Evolutionary conservation across 352 stramenopile genomes (phyloP).

Genomic region (Phytophthora pistaciae): DNA sequence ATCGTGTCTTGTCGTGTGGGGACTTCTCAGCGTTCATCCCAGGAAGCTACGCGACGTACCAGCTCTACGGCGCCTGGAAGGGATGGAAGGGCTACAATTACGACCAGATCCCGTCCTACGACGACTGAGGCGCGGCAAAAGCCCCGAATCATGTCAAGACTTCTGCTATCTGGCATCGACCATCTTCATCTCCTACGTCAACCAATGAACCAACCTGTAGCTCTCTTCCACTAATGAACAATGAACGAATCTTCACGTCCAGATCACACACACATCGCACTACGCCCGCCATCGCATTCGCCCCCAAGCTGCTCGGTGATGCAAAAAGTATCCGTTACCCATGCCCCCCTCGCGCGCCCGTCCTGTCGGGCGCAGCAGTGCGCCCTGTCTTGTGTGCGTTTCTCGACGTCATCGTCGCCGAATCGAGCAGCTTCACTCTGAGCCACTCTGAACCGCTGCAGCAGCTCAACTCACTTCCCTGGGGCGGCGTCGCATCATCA

Average conservation of each 20-base stretch:
- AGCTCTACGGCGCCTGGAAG: constrained; percentile 86
- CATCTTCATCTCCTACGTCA: background rate
- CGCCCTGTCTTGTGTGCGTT: constrained; percentile 22
- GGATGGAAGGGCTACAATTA: constrained; percentile 89
- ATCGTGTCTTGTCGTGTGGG: background rate
- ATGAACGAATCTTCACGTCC: background rate
- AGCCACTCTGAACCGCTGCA: constrained; percentile 12
- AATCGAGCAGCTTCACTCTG: constrained; percentile 20
- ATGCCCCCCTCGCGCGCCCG: background rate
- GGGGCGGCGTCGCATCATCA: constrained; percentile 20
- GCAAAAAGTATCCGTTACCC: constrained; percentile 5
- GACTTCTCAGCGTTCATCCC: constrained; percentile 76
- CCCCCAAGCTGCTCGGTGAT: too few relatives aligned
- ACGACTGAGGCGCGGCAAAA: constrained; percentile 55
- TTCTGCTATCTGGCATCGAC: background rate
- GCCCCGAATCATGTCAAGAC: background rate
- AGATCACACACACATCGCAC: background rate
- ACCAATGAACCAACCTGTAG: background rate
- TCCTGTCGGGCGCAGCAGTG: constrained; percentile 8
- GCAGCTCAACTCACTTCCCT: background rate
- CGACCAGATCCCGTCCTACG: constrained; percentile 86
- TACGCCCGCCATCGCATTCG: background rate
- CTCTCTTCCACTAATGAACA: background rate
- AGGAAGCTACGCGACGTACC: constrained; percentile 79
- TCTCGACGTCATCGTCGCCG: constrained; percentile 33